phyloP scores from a whole-genome alignment of 139 green algal species.

The Raphidocelis subcapitata region DNA sequence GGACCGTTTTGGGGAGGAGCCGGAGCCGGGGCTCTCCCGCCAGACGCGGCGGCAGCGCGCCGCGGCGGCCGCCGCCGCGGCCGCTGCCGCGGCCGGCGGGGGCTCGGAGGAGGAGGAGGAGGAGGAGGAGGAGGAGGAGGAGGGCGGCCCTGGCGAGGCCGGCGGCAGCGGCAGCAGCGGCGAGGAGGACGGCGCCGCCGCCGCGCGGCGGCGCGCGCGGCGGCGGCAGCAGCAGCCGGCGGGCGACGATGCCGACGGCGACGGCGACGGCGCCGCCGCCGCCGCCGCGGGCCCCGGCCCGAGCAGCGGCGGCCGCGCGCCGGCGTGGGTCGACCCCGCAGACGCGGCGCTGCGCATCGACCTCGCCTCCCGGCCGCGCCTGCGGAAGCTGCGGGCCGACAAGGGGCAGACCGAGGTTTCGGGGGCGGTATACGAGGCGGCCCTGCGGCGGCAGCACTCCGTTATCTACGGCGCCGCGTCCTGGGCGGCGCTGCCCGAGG shows the following conservation, averaged over 20 bases:
- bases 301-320: constrained; percentile 1
- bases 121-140: constrained; percentile 6
- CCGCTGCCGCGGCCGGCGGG: neutral
- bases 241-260: neutral
- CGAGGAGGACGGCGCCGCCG: neutral
- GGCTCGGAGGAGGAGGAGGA: neutral
- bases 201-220: neutral
- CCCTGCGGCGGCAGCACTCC: constrained; percentile 70
- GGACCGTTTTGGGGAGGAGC: constrained; percentile 7
- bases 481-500: constrained; percentile 49
- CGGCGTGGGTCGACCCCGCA: constrained; percentile 72
- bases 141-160: neutral
- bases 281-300: neutral
- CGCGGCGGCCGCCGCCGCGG: too few relatives aligned
- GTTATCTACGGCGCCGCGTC: constrained; percentile 63
- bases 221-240: neutral
- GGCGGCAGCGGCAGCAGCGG: neutral
- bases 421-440: constrained; percentile 70
- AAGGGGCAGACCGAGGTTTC: constrained; percentile 50
- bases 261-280: neutral
- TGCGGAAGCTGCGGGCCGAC: constrained; percentile 69
- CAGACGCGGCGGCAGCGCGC: neutral
- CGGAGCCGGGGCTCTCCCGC: neutral
- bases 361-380: constrained; percentile 37
- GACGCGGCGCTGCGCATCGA: constrained; percentile 52